A percentile compares a stretch with the other conserved stretches of the same genome.
Conservation (phyloP, 495 filamentous ascomycete species). For the Trichocladium uniseriatum region DNA sequence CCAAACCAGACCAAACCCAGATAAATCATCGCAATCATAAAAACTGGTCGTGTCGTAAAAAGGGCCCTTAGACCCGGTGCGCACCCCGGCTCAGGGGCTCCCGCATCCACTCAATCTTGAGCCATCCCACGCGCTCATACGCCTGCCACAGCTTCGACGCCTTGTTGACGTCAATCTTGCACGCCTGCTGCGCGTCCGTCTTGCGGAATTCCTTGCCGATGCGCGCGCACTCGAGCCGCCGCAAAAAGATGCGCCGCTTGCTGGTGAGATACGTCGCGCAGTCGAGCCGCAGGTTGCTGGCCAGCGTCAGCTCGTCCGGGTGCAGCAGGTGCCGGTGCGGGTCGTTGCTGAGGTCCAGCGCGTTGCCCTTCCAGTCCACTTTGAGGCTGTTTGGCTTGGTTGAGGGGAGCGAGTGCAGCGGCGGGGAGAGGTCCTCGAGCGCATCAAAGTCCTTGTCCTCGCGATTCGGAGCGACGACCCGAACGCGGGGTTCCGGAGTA, state of each 20-base stretch:
- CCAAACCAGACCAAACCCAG: too few species aligned
- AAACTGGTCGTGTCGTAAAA: background rate
- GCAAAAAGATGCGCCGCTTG: constrained; percentile 87
- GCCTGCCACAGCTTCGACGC: constrained; percentile 91
- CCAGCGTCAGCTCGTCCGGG: constrained; percentile 67
- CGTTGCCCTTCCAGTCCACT: constrained; percentile 78
- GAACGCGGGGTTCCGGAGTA: constrained; percentile 36
- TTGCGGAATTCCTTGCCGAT: constrained; percentile 86
- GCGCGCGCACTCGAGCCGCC: constrained; percentile 56
- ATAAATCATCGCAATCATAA: background rate
- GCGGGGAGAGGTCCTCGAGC: constrained; percentile 70
- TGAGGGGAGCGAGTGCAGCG: constrained; percentile 52
- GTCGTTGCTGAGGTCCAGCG: constrained; percentile 71
- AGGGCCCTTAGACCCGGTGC: too few species aligned
- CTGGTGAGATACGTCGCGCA: constrained; percentile 89
- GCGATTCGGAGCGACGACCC: constrained; percentile 45
- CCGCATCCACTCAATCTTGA: constrained; percentile 54
- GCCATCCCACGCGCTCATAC: constrained; percentile 85
- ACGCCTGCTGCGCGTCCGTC: constrained; percentile 94
- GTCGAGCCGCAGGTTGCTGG: constrained; percentile 71
- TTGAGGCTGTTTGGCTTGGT: constrained; percentile 61
- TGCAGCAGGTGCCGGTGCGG: constrained; percentile 69
- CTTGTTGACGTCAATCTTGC: constrained; percentile 99
- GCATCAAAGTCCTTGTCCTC: constrained; percentile 84
- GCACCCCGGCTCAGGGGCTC: constrained; percentile 31